A percentile compares a stretch with the other conserved stretches of the same genome.
These are phyloP conservation scores for Spizellomyces sp. DNA, from an alignment of 192 early-diverging fungal genomes.

Conservation along the genomic window DNA sequence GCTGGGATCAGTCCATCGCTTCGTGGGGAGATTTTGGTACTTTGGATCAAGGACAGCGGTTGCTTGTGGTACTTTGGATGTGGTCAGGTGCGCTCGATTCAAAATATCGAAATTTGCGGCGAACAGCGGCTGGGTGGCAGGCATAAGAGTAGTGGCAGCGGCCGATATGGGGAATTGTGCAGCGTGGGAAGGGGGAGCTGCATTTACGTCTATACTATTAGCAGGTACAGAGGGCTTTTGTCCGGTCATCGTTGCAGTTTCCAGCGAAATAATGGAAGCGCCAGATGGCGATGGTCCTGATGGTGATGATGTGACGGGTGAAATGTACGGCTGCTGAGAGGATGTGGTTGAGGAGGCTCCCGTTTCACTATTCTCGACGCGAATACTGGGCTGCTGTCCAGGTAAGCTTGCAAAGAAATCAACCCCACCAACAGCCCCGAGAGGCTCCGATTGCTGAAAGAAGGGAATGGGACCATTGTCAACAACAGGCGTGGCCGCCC, in stretches of 20 bases:
- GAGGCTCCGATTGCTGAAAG: not conserved
- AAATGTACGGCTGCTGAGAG: not conserved
- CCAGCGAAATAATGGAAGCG: constrained; percentile 24
- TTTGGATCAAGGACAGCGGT: constrained; percentile 14
- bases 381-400: not conserved
- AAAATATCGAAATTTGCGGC: not conserved
- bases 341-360: not conserved
- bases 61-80: not conserved
- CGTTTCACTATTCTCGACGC: no score
- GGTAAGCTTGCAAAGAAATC: constrained; percentile 16
- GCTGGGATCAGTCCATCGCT: constrained; percentile 37
- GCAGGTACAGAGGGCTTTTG: not conserved
- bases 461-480: constrained; percentile 20
- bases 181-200: not conserved
- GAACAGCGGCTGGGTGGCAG: not conserved
- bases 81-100: not conserved
- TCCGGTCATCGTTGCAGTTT: constrained; percentile 15
- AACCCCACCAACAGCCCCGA: not conserved
- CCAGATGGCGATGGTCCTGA: constrained; percentile 10
- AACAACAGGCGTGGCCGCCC: not conserved
- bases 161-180: no score
- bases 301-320: constrained; percentile 2
- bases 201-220: not conserved
- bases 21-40: constrained; percentile 28
- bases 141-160: no score